Conservation (phyloP, 2,329 filamentous ascomycete genomes). For the Cercospora zeina region DNA sequence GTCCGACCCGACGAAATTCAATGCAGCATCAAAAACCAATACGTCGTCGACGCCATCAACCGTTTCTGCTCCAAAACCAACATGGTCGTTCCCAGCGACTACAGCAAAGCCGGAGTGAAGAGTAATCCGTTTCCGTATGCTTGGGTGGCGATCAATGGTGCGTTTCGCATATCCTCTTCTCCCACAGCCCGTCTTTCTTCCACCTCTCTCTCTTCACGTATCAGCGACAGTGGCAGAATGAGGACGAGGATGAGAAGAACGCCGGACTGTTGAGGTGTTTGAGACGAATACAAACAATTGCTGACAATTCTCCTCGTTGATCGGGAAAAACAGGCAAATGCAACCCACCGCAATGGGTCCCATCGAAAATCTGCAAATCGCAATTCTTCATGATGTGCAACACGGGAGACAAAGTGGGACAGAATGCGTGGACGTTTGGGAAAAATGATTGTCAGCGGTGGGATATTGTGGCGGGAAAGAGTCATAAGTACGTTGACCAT, state of each 20-base stretch:
- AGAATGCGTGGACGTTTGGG: constrained; percentile 4
- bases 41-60: constrained; percentile 16
- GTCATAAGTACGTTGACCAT: constrained; percentile 9
- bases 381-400: constrained; percentile 19
- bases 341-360: constrained; percentile 19
- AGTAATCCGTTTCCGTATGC: not conserved
- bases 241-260: not conserved
- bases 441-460: constrained; percentile 14
- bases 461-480: constrained; percentile 12
- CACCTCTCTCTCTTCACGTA: too few relatives aligned
- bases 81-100: constrained; percentile 14
- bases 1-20: not conserved
- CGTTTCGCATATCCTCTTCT: not conserved
- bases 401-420: not conserved
- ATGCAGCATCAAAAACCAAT: constrained; percentile 16
- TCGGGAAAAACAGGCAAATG: constrained; percentile 13
- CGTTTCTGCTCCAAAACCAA: constrained; percentile 18
- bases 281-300: too few relatives aligned
- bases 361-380: constrained; percentile 5
- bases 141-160: not conserved
- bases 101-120: not conserved
- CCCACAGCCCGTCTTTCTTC: too few relatives aligned
- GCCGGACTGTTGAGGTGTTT: too few relatives aligned
- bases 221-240: not conserved
- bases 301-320: too few relatives aligned